Base-by-base conservation (phyloP, 2,329 filamentous ascomycete genomes). In the Amesomyces nigricolor region DNA sequence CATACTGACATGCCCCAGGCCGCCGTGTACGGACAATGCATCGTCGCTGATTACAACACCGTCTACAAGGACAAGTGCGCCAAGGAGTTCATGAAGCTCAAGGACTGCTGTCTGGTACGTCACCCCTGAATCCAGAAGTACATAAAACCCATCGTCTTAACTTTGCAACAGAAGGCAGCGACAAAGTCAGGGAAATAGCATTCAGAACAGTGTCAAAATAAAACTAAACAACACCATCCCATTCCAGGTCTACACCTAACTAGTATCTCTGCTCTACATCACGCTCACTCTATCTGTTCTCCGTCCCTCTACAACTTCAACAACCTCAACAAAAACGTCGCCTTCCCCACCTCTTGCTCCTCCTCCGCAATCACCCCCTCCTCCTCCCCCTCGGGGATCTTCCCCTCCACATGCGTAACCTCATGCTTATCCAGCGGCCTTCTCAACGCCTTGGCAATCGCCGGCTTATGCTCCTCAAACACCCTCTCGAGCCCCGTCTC, bases 31-130 rank as follows among this genome's bases (percentile, higher is more conserved):
- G 94, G 92, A 62, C 91, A 91, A 76, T 99, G 94, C 69, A 85
- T 99, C 61, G 81, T 92, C 49, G 82, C 83, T 39, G 92, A 97
- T 68, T 97, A 95, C 73, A 92, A 92, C 67, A 83, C 90, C 4
- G 83, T 96, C 3, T 82, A 91, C 64, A 95, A 95, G 68, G 89
- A 96, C 68, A 94, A 94, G 77, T 99, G 94, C 67, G 78, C 79
- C 4, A 83, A 83, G 56, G 91, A 96, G 67, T 97, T 99, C 64
- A 76, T 94, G 71, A 83, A 75, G 62, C 71, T 97, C 47, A 96
- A 95, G 70, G 79, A 95, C 62, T 97, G 92, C 68, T 95, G 90
- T 67, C 66, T 95, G 66, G 91, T 96, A 77, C 65, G 80, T 62
- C n/a, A 46, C 43, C 4, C n/a, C 19, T 39, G 10, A 38, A n/a